A percentile compares a stretch with the other conserved stretches of the same genome.
These are phyloP conservation scores for Tricladium varicosporioides DNA, from an alignment of 2,329 filamentous ascomycete genomes.

Conservation along the genomic window DNA sequence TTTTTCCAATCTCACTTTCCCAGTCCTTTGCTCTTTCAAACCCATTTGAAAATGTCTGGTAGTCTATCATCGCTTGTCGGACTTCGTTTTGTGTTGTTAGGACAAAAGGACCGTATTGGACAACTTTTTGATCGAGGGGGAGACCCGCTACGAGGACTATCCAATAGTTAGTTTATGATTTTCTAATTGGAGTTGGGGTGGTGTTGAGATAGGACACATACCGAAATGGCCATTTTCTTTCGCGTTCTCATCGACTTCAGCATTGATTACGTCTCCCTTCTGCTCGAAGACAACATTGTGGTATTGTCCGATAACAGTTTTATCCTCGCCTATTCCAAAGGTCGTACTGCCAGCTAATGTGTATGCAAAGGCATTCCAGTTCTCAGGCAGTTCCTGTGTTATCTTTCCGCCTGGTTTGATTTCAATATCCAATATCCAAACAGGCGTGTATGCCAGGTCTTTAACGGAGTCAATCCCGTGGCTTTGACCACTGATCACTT, in stretches of 20 bases:
- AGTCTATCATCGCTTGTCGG: conserved; percentile 74
- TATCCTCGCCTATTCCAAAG: conserved; percentile 54
- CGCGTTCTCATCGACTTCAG: conserved; percentile 65
- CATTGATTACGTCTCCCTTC: conserved; percentile 72
- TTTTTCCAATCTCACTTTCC: conserved; percentile 83
- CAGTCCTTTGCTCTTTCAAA: conserved; percentile 78
- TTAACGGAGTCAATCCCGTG: conserved; percentile 83
- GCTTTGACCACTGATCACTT: conserved; percentile 85
- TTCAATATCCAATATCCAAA: conserved; percentile 89
- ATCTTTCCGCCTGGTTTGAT: conserved; percentile 78
- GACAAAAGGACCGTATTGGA: conserved; percentile 88
- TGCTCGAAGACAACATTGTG: conserved; percentile 89
- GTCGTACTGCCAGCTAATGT: conserved; percentile 70
- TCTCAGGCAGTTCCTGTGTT: conserved; percentile 69
- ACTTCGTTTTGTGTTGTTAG: conserved; percentile 69
- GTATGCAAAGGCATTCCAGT: conserved; percentile 91
- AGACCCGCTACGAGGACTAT: conserved; percentile 72
- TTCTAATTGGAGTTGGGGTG: conserved; percentile 4
- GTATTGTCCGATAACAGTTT: conserved; percentile 62
- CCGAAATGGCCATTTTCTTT: conserved; percentile 47
- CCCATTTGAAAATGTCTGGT: conserved; percentile 69
- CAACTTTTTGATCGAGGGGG: conserved; percentile 75
- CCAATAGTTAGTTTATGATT: conserved; percentile 18
- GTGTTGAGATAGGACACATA: conserved; percentile 27
- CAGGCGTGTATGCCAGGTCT: conserved; percentile 91